These are phyloP conservation scores for Scheffersomyces cryptocercus DNA, from an alignment of 1,139 yeast genomes.

Conservation along the genomic window DNA sequence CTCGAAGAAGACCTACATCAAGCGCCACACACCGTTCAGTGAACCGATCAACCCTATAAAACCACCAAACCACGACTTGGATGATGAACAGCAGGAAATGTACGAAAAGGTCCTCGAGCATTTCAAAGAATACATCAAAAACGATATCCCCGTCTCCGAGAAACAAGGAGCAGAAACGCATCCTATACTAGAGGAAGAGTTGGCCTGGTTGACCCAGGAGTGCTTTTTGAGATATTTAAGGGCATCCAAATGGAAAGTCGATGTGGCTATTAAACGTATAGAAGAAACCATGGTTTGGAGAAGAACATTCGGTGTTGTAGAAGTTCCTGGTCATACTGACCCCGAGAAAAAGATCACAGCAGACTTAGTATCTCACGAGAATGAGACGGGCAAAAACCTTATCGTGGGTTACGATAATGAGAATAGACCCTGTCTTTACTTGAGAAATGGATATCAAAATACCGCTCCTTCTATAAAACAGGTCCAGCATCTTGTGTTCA, in stretches of 20 bases:
- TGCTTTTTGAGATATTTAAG: slow-evolving; percentile 84
- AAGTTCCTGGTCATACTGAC: slow-evolving; percentile 45
- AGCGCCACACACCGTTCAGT: slow-evolving; percentile 43
- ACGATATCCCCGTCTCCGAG: slow-evolving; percentile 21
- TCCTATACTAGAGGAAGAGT: slow-evolving; percentile 57
- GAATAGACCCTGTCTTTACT: slow-evolving; percentile 83
- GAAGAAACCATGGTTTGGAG: slow-evolving; percentile 85
- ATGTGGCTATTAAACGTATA: slow-evolving; percentile 71
- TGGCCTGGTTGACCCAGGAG: slow-evolving; percentile 89
- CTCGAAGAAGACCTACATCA: slow-evolving; percentile 20
- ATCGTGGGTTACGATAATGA: slow-evolving; percentile 87
- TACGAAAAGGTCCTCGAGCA: slow-evolving; percentile 60
- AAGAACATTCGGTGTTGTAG: slow-evolving; percentile 82
- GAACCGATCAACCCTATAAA: slow-evolving; percentile 38
- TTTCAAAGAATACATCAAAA: slow-evolving; percentile 45
- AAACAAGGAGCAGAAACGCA: slow-evolving; percentile 32
- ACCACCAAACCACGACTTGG: slow-evolving; percentile 30
- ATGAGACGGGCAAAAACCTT: slow-evolving; percentile 85
- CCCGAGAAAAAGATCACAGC: slow-evolving; percentile 53
- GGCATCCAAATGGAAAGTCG: slow-evolving; percentile 85
- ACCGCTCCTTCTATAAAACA: slow-evolving; percentile 84
- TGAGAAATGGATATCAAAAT: slow-evolving; percentile 91
- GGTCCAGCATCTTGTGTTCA: slow-evolving; percentile 88
- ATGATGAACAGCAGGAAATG: slow-evolving; percentile 54
- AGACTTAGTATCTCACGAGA: slow-evolving; percentile 66